A percentile compares a stretch with the other conserved stretches of the same genome.
phyloP scores from a whole-genome alignment of 2,329 filamentous ascomycete genomes.

The Lachnellula hyalina region DNA sequence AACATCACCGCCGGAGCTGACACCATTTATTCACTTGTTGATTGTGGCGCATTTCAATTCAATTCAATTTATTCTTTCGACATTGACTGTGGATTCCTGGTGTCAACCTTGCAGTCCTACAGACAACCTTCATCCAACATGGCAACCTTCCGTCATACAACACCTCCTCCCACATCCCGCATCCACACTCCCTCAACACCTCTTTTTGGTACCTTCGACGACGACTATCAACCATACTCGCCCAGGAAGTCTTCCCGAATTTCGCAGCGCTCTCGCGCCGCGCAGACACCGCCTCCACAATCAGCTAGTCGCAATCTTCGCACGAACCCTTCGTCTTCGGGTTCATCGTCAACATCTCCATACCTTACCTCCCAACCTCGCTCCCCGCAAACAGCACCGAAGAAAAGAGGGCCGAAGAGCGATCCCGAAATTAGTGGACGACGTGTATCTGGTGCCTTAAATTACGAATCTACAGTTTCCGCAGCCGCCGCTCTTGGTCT shows the following conservation, averaged over 20 bases:
- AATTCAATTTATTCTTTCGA: no score
- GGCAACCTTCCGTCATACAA: constrained; percentile 36
- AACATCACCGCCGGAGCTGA: no score
- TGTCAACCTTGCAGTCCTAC: background rate
- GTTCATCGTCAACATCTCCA: constrained; percentile 19
- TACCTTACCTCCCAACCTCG: constrained; percentile 17
- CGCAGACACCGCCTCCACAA: constrained; percentile 49
- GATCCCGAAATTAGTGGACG: constrained; percentile 41
- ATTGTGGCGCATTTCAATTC: background rate
- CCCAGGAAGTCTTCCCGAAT: constrained; percentile 65
- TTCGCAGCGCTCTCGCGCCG: constrained; percentile 44
- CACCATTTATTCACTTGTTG: background rate
- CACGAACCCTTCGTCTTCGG: constrained; percentile 22
- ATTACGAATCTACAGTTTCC: constrained; percentile 38
- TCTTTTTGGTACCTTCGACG: constrained; percentile 54
- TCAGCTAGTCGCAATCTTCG: constrained; percentile 34
- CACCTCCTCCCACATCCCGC: constrained; percentile 53
- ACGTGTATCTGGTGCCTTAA: constrained; percentile 42
- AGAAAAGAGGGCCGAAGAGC: constrained; percentile 20
- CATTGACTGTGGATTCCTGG: background rate
- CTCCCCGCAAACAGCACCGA: constrained; percentile 25
- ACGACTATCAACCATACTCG: constrained; percentile 68
- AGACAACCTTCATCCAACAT: background rate
- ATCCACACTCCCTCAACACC: constrained; percentile 66
- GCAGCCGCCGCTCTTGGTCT: constrained; percentile 34